Conservation (phyloP, 2,329 filamentous ascomycete species). For the Aureobasidium sp. region DNA sequence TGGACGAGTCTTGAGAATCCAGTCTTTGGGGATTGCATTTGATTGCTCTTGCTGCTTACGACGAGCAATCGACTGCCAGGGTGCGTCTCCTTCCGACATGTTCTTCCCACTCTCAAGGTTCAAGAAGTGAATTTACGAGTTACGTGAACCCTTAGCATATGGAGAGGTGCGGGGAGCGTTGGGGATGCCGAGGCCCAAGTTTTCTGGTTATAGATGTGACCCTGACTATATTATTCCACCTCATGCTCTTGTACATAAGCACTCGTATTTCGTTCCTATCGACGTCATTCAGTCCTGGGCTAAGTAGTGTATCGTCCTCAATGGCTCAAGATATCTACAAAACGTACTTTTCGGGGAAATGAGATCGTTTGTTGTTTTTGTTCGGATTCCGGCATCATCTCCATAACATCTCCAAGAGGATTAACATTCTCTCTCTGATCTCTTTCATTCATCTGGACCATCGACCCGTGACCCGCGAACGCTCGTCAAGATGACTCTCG, state of each 20-base stretch:
- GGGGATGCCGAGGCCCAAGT: background rate
- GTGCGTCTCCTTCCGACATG: constrained; percentile 23
- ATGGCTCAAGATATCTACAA: too few species aligned
- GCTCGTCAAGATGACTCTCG: background rate
- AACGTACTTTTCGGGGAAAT: too few species aligned
- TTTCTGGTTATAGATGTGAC: background rate
- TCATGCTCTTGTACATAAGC: background rate
- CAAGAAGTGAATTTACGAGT: background rate
- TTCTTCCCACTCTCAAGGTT: background rate
- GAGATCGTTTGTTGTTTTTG: background rate
- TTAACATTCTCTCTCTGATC: background rate
- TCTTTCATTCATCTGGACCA: background rate
- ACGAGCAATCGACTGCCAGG: constrained; percentile 36
- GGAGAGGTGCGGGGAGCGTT: background rate
- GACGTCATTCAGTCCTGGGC: too few species aligned
- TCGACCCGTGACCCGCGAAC: too few species aligned
- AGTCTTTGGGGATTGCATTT: constrained; percentile 37
- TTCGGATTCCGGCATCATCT: background rate
- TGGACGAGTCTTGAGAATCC: constrained; percentile 33
- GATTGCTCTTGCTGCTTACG: constrained; percentile 38
- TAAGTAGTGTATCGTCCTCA: too few species aligned
- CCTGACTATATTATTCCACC: background rate
- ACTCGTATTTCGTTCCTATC: background rate
- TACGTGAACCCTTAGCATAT: too few species aligned
- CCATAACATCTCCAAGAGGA: background rate